phyloP scores from a whole-genome alignment of 2,329 filamentous ascomycete genomes.

The Neofusicoccum cordaticola region DNA sequence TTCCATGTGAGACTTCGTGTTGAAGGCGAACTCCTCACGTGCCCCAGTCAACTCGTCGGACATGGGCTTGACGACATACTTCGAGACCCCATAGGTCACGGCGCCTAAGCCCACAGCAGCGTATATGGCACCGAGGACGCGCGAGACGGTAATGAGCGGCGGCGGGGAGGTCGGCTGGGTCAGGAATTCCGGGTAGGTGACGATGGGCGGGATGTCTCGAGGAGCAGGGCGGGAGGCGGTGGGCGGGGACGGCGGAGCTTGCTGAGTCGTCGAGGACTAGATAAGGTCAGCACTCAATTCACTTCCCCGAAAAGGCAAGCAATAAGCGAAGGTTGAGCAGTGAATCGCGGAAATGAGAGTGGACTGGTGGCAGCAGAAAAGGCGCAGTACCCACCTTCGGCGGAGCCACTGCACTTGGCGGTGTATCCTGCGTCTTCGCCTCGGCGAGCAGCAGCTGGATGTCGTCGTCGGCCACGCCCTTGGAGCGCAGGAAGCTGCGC shows the following conservation, averaged over 20 bases:
- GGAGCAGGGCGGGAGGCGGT: slow-evolving; percentile 14
- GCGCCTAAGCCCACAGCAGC: slow-evolving; percentile 55
- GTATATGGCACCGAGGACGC: slow-evolving; percentile 57
- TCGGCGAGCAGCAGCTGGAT: slow-evolving; percentile 63
- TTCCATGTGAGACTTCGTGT: slow-evolving; percentile 51
- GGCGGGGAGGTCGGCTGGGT: slow-evolving; percentile 57
- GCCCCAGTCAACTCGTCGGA: slow-evolving; percentile 51
- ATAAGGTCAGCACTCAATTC: background rate
- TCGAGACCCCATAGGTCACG: slow-evolving; percentile 66
- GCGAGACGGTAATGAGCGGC: slow-evolving; percentile 57
- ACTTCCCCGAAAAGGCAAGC: background rate
- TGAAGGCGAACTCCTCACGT: slow-evolving; percentile 56
- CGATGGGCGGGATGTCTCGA: slow-evolving; percentile 57
- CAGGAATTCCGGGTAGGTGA: slow-evolving; percentile 66
- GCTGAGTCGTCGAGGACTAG: slow-evolving; percentile 2
- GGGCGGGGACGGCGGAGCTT: background rate
- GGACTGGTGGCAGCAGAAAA: background rate
- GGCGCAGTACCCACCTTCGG: background rate
- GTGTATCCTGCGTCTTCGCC: slow-evolving; percentile 19
- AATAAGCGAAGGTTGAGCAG: background rate
- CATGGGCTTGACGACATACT: slow-evolving; percentile 65
- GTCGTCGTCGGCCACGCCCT: slow-evolving; percentile 66
- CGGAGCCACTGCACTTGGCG: background rate
- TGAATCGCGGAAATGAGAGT: background rate
- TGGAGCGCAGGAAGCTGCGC: slow-evolving; percentile 70